Evolutionary conservation across 2,329 filamentous ascomycete genomes (phyloP).

Genomic region (Penicillium sp.): DNA sequence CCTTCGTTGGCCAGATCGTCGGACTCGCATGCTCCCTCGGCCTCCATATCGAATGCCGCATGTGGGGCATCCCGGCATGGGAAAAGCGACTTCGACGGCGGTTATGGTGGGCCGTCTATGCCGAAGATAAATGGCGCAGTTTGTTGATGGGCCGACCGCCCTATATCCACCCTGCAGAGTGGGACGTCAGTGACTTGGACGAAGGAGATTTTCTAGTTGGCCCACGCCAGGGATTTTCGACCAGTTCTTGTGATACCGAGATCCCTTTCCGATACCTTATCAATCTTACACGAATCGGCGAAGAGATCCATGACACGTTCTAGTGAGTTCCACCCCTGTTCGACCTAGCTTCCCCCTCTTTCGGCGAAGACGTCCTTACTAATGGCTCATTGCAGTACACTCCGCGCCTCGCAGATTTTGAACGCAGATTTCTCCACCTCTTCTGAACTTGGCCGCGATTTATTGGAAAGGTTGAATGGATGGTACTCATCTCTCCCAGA

Average conservation of each 20-base stretch:
- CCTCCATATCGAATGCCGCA: slow-evolving; percentile 39
- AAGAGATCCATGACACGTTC: slow-evolving; percentile 34
- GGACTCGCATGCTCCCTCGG: slow-evolving; percentile 38
- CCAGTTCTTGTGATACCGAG: slow-evolving; percentile 20
- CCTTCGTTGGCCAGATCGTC: slow-evolving; percentile 39
- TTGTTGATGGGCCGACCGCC: slow-evolving; percentile 40
- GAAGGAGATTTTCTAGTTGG: slow-evolving; percentile 31
- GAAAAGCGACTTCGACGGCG: slow-evolving; percentile 42
- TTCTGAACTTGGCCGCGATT: slow-evolving; percentile 28
- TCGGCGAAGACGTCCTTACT: background rate
- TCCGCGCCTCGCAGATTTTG: slow-evolving; percentile 32
- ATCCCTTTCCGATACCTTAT: slow-evolving; percentile 32
- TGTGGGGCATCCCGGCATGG: slow-evolving; percentile 41
- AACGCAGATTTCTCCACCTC: slow-evolving; percentile 34
- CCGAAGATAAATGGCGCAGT: slow-evolving; percentile 43
- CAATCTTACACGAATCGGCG: slow-evolving; percentile 31
- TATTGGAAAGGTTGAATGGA: slow-evolving; percentile 31
- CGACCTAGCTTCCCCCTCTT: background rate
- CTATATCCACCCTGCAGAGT: slow-evolving; percentile 38
- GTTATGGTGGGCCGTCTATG: slow-evolving; percentile 45
- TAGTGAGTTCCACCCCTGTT: slow-evolving; percentile 26
- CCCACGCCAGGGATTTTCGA: slow-evolving; percentile 18
- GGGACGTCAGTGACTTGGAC: slow-evolving; percentile 36
- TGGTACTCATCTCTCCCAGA: slow-evolving; percentile 36
- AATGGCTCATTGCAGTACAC: slow-evolving; percentile 22